A percentile compares a stretch with the other conserved stretches of the same genome.
Conservation (phyloP, 345 rosid genomes). For the Clausena lansium region DNA sequence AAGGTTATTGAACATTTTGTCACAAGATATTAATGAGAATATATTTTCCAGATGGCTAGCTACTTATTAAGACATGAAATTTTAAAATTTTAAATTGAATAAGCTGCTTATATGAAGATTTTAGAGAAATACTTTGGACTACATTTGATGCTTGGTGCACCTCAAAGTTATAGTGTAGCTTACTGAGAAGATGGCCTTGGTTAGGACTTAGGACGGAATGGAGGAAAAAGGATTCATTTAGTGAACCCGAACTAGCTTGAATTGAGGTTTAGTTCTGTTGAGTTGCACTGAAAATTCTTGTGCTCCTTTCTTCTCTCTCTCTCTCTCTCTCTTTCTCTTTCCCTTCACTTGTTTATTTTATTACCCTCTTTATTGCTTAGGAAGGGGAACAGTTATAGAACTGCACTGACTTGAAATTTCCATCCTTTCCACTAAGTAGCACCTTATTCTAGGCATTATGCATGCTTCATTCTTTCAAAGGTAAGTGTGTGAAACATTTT, state of each 20-base stretch:
- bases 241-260: not conserved
- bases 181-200: not conserved
- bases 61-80: not conserved
- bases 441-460: slow-evolving; percentile 10
- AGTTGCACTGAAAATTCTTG: not conserved
- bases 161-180: not conserved
- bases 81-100: not conserved
- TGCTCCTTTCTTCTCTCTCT: not conserved
- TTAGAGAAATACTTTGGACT: not conserved
- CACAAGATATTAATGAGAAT: not conserved
- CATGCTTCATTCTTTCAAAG: slow-evolving; percentile 12
- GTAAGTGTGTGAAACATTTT: slow-evolving; percentile 1
- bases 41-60: not conserved
- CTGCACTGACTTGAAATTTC: slow-evolving; percentile 12
- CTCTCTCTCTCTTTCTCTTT: not conserved
- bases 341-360: not conserved
- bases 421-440: slow-evolving; percentile 18
- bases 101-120: not conserved
- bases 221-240: not conserved
- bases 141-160: not conserved
- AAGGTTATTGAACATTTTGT: not conserved
- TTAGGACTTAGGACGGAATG: not conserved
- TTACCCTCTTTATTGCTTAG: not conserved
- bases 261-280: not conserved
- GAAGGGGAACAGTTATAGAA: not conserved